Conservation (phyloP, 208 protist species). For the Leishmania martiniquensis region DNA sequence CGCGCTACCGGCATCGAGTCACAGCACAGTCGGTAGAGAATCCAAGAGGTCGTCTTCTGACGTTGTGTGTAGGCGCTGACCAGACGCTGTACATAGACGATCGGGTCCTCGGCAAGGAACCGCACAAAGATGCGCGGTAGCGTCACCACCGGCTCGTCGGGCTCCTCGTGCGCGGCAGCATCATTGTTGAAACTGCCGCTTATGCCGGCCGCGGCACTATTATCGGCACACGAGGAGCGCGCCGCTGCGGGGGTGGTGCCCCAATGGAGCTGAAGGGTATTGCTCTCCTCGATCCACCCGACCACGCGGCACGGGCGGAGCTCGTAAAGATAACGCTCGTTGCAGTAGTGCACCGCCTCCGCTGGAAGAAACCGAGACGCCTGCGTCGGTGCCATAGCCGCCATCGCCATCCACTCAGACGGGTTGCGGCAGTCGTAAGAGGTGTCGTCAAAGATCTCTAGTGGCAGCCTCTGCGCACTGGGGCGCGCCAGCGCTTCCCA, state of each 20-base stretch:
- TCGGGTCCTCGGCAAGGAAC: conserved; percentile 90
- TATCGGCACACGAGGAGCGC: not conserved
- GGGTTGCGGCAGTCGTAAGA: conserved; percentile 94
- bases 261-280: conserved; percentile 79
- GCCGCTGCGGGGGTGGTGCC: conserved; percentile 33
- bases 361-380: conserved; percentile 80
- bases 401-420: conserved; percentile 93
- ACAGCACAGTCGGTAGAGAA: conserved; percentile 92
- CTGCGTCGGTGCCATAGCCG: conserved; percentile 38
- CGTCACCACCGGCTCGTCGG: conserved; percentile 7
- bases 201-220: not conserved
- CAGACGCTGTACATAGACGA: conserved; percentile 89
- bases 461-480: conserved; percentile 77
- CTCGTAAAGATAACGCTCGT: conserved; percentile 39
- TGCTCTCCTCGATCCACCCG: conserved; percentile 68
- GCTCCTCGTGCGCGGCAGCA: not conserved
- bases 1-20: conserved; percentile 92
- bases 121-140: conserved; percentile 90
- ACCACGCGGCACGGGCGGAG: conserved; percentile 88
- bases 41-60: conserved; percentile 88
- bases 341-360: conserved; percentile 64
- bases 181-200: not conserved
- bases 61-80: conserved; percentile 81
- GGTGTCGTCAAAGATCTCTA: conserved; percentile 96
- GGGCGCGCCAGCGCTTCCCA: conserved; percentile 64